Evolutionary conservation across 2,329 filamentous ascomycete genomes (phyloP), one percentile per base, ranked within the genome.

Genomic region (Penicillium sp.): DNA sequence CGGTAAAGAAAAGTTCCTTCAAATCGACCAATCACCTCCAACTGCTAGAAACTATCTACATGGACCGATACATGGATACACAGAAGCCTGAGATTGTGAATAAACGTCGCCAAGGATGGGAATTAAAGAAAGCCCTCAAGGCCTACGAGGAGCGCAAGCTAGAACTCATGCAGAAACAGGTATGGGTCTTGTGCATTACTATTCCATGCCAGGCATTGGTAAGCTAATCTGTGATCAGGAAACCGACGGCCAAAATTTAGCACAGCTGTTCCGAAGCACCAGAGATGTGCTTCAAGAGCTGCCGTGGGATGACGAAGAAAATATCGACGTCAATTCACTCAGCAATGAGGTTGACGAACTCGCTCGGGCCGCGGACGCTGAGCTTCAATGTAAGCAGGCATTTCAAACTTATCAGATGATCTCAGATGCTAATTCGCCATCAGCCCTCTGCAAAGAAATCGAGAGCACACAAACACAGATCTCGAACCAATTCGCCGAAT

Each of bases 21-120:
- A 96, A 96, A 67, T 91, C 91, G 23, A 85, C 84, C 47, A 86
- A 91, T 54, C 84, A 89, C 9, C 83, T 99, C 10, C 80, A 84
- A 17, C 84, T 99, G n/a, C 86, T 88, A 4, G 87, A 94, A 59
- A 86, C 82, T 2, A 80, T 99, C 10, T 96, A 90, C 66, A 79
- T 99, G 46, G 94, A 97, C 71, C 84, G 92, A 23, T 99, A 96
- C 70, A 87, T 92, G 80, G 82, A 84, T 4, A 77, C 80, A 1
- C 77, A 80, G 4, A 79, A 84, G 33, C 83, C 85, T 2, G 74
- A 81, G 1, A 75, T 91, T 2, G 83, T 89, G 67, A 75, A 80
- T 36, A 79, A 83, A 36, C 85, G 91, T 23, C 80, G 86, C 54
- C 78, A 87, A 54, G 84, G 84, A 37, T 97, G 93, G 93, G 80